These are phyloP conservation scores for Mucor circinelloides DNA, from an alignment of 371 early-diverging fungal species.

Conservation along the genomic window DNA sequence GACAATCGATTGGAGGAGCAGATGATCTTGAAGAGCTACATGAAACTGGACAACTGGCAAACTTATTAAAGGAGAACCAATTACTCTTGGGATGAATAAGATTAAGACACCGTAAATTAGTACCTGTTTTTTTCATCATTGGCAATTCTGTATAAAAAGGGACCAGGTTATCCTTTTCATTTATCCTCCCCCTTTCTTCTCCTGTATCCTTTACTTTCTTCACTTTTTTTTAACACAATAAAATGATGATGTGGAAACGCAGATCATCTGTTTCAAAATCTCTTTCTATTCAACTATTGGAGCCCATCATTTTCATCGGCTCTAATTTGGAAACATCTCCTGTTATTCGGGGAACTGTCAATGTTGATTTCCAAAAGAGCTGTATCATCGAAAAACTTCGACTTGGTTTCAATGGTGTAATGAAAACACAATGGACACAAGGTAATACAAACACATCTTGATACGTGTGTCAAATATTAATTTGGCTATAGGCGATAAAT, in stretches of 20 bases:
- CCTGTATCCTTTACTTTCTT: background rate
- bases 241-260: slow-evolving; percentile 15
- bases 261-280: slow-evolving; percentile 5
- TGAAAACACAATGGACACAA: slow-evolving; percentile 14
- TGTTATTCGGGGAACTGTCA: slow-evolving; percentile 26
- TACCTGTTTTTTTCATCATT: background rate
- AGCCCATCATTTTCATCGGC: slow-evolving; percentile 29
- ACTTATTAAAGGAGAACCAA: slow-evolving; percentile 13
- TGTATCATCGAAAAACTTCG: slow-evolving; percentile 2
- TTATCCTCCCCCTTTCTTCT: background rate
- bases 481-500: background rate
- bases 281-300: slow-evolving; percentile 21
- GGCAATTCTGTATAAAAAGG: background rate
- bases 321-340: slow-evolving; percentile 19
- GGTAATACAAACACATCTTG: background rate
- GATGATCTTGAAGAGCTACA: slow-evolving; percentile 34
- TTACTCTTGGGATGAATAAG: background rate
- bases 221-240: background rate
- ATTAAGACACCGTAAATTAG: background rate
- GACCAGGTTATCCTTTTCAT: background rate
- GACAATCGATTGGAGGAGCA: slow-evolving; percentile 32
- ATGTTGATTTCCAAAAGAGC: slow-evolving; percentile 3
- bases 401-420: slow-evolving; percentile 8
- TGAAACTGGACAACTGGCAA: slow-evolving; percentile 22
- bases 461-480: background rate